Percentiles rank a stretch among this genome's conserved stretches.
These are phyloP conservation scores for Phytophthora megakarya DNA, from an alignment of 352 stramenopile species.

Conservation along the genomic window DNA sequence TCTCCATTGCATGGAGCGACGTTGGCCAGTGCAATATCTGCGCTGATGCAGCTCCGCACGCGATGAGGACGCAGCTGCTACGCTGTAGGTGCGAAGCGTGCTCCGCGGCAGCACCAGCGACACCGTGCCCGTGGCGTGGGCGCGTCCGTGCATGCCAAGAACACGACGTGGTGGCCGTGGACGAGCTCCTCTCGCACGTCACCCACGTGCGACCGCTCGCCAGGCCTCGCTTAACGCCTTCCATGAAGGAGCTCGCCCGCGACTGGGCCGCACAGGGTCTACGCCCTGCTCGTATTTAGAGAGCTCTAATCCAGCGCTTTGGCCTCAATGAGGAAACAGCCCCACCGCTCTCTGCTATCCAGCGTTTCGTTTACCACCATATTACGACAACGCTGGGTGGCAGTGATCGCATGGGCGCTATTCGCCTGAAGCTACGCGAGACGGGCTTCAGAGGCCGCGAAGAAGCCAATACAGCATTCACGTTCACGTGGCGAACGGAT, in stretches of 20 bases:
- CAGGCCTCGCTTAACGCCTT: not conserved
- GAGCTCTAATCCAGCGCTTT: not conserved
- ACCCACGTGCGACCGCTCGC: not conserved
- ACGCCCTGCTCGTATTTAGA: not conserved
- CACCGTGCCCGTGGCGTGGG: constrained; percentile 1
- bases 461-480: constrained; percentile 2
- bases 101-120: not conserved
- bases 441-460: constrained; percentile 3
- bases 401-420: not conserved
- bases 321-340: not conserved
- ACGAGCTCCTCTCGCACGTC: constrained; percentile 5
- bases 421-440: not conserved
- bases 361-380: constrained; percentile 20
- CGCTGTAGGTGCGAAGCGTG: too few relatives aligned
- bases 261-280: constrained; percentile 11
- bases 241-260: constrained; percentile 2
- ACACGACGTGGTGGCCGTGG: constrained; percentile 3
- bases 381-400: not conserved
- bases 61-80: too few relatives aligned
- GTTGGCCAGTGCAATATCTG: not conserved
- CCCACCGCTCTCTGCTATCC: not conserved
- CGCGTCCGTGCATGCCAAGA: not conserved
- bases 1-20: not conserved
- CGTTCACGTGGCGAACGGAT: not conserved
- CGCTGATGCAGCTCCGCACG: not conserved